phyloP scores from a whole-genome alignment of 148 eudicot species.

The Rhododendron kiyosumense region DNA sequence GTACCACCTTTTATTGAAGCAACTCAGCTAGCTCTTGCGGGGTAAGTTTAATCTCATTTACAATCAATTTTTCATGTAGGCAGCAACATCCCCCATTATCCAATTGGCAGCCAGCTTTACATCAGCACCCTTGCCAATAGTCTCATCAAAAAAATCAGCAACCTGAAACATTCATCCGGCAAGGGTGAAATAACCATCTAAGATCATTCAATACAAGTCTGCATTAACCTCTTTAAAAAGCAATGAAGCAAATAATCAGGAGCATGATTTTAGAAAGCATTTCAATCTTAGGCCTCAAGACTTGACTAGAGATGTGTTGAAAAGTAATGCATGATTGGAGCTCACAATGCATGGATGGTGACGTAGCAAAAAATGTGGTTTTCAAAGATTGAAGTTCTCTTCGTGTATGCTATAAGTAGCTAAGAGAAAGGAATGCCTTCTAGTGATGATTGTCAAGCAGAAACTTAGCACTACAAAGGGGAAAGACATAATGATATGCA shows the following conservation, averaged over 20 bases:
- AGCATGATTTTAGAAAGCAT: neutral
- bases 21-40: slow-evolving; percentile 76
- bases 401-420: neutral
- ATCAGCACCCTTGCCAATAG: slow-evolving; percentile 69
- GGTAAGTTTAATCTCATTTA: slow-evolving; percentile 72
- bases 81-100: slow-evolving; percentile 98
- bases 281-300: neutral
- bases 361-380: neutral
- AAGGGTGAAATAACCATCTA: neutral
- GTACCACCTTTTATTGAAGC: slow-evolving; percentile 76
- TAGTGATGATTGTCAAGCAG: neutral
- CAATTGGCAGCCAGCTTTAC: slow-evolving; percentile 91
- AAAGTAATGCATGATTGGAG: neutral
- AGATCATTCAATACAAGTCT: neutral
- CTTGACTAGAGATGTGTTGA: neutral
- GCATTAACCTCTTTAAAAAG: neutral
- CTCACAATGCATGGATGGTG: neutral
- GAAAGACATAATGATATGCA: neutral
- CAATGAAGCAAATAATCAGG: neutral
- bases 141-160: slow-evolving; percentile 86
- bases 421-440: slow-evolving; percentile 1
- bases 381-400: neutral
- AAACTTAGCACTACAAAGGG: neutral
- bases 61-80: slow-evolving; percentile 71
- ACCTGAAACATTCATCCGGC: slow-evolving; percentile 42